Evolutionary conservation across 306 rosid species (phyloP).

Genomic region (Parietaria judaica): DNA sequence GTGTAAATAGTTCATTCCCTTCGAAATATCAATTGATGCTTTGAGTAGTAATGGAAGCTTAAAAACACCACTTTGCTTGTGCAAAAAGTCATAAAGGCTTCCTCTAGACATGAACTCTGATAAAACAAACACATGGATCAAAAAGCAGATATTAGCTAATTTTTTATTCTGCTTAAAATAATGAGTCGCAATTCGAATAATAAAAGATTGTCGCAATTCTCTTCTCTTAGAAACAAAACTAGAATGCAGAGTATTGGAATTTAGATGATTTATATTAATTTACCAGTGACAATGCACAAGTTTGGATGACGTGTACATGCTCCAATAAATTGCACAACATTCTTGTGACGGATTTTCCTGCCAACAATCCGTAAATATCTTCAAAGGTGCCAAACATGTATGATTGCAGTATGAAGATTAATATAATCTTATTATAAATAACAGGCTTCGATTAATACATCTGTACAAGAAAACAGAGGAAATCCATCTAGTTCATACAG

Average conservation of each 20-base stretch:
- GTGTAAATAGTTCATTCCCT: constrained; percentile 97
- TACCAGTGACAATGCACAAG: constrained; percentile 95
- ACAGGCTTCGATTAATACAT: too few relatives aligned
- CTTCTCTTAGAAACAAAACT: constrained; percentile 6
- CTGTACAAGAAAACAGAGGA: too few relatives aligned
- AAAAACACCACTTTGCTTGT: constrained; percentile 81
- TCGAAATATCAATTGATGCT: constrained; percentile 87
- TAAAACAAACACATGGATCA: constrained; percentile 34
- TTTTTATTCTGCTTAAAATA: background rate
- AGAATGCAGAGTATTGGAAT: constrained; percentile 8
- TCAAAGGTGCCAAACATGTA: constrained; percentile 1
- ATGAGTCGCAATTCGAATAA: background rate
- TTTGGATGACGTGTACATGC: constrained; percentile 88
- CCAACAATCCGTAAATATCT: constrained; percentile 15
- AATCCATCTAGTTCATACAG: too few relatives aligned
- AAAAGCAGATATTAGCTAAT: constrained; percentile 22
- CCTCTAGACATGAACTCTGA: constrained; percentile 97
- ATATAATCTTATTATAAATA: too few relatives aligned
- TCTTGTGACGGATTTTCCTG: constrained; percentile 98
- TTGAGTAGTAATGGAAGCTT: constrained; percentile 89
- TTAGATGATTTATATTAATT: constrained; percentile 18
- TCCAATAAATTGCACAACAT: constrained; percentile 97
- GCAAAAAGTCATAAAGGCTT: constrained; percentile 91
- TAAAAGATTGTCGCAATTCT: background rate
- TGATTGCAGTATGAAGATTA: background rate